These are phyloP conservation scores for Eremomyces bilateralis DNA, from an alignment of 495 filamentous ascomycete species.

Conservation along the genomic window DNA sequence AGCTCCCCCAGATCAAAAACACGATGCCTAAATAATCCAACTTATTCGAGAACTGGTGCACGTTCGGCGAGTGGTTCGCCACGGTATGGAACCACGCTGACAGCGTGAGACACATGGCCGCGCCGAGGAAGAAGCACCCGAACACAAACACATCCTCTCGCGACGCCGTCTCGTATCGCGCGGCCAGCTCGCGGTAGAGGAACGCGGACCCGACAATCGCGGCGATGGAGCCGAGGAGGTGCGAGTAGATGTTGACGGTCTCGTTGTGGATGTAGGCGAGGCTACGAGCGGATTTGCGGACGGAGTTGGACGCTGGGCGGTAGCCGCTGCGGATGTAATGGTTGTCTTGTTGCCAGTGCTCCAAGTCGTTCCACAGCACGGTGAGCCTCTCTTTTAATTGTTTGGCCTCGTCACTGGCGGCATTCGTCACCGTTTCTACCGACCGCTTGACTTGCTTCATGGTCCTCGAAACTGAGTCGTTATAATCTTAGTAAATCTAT, in stretches of 20 bases:
- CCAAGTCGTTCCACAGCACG: slow-evolving; percentile 41
- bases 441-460: too few relatives aligned
- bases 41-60: slow-evolving; percentile 40
- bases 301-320: slow-evolving; percentile 45
- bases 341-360: slow-evolving; percentile 55
- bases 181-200: slow-evolving; percentile 29
- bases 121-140: slow-evolving; percentile 57
- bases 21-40: slow-evolving; percentile 89
- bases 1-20: slow-evolving; percentile 68
- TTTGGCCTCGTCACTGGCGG: too few relatives aligned
- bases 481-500: too few relatives aligned
- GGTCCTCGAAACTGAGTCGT: too few relatives aligned
- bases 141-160: slow-evolving; percentile 47
- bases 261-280: slow-evolving; percentile 76
- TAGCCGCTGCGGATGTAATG: slow-evolving; percentile 54
- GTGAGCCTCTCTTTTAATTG: slow-evolving; percentile 13
- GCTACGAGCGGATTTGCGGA: slow-evolving; percentile 37
- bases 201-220: slow-evolving; percentile 22
- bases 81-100: slow-evolving; percentile 61
- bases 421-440: too few relatives aligned
- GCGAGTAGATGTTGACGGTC: slow-evolving; percentile 83
- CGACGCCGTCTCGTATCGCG: slow-evolving; percentile 45
- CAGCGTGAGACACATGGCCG: slow-evolving; percentile 60
- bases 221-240: slow-evolving; percentile 42
- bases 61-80: slow-evolving; percentile 38